A percentile compares a stretch with the other conserved stretches of the same genome.
Conservation (phyloP, 108 stramenopile species). For the Mediolabrus comicus region DNA sequence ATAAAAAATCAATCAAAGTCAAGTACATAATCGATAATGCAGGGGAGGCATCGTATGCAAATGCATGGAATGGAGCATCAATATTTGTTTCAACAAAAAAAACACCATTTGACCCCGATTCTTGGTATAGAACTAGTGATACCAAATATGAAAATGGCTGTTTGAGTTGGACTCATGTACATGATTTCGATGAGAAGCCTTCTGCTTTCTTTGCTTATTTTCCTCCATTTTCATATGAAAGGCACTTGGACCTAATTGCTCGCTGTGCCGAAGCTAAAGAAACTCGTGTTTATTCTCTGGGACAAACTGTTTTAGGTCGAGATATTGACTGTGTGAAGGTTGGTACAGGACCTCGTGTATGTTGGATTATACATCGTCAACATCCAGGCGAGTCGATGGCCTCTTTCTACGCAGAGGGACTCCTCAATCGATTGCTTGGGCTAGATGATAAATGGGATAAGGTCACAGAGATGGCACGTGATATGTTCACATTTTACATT, state of each 20-base stretch:
- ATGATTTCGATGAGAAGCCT: slow-evolving; percentile 3
- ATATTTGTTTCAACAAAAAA: slow-evolving; percentile 51
- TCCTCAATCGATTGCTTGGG: slow-evolving; percentile 65
- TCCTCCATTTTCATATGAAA: slow-evolving; percentile 72
- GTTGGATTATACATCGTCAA: slow-evolving; percentile 85
- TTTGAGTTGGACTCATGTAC: slow-evolving; percentile 62
- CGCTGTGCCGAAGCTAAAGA: slow-evolving; percentile 37
- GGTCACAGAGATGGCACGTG: slow-evolving; percentile 37
- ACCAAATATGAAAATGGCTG: slow-evolving; percentile 53
- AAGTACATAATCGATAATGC: slow-evolving; percentile 73
- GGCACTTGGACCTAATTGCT: slow-evolving; percentile 62
- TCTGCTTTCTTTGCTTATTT: slow-evolving; percentile 65
- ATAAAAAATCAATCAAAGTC: slow-evolving; percentile 40
- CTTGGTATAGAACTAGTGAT: slow-evolving; percentile 55
- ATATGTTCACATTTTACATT: slow-evolving; percentile 77
- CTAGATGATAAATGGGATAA: slow-evolving; percentile 44
- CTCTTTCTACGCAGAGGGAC: slow-evolving; percentile 62
- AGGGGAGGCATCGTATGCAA: slow-evolving; percentile 54
- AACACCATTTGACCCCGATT: slow-evolving; percentile 48
- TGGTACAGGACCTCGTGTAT: slow-evolving; percentile 57
- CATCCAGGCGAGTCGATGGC: slow-evolving; percentile 88
- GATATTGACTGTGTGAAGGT: slow-evolving; percentile 72
- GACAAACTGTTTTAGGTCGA: slow-evolving; percentile 67
- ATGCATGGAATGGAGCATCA: slow-evolving; percentile 62
- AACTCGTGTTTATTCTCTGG: slow-evolving; percentile 49